Base-by-base conservation (phyloP, 1,139 yeast genomes). In the Taiozyma sp. region DNA sequence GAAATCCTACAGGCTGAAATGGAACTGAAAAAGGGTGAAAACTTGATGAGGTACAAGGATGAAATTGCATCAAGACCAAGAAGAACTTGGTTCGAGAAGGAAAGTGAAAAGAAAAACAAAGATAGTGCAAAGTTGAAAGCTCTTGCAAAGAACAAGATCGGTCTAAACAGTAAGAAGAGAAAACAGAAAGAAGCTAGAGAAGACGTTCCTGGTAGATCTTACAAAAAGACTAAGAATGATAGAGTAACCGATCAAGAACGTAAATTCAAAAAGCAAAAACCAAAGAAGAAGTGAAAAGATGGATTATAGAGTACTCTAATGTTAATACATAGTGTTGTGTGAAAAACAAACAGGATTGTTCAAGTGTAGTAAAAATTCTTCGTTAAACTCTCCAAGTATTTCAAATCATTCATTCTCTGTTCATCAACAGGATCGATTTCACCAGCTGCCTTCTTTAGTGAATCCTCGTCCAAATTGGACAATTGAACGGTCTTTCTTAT, bases 31-130 rank as follows among this genome's bases (percentile, higher is more conserved):
- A 90, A 88, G 69, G 96, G 96, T 52, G 85, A 86, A 60, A 93
- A 93, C 67, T 65, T 93, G 64, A 73, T 95, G 61, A 87, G 81
- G 64, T 91, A 88, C 64, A 82, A 81, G 57, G 81, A 81, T 50
- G 99, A 93, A 68, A 93, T 93, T 65, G 80, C 82, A 59, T 74
- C 96, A 2, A 80, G 98, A 64, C 99, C 99, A 34, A 90, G 81
- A 71, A 83, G 99, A 73, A 93, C 99, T 0, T 93, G 99, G 99
- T 93, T 93, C 70, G 95, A 89, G 68, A 72, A 80, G 43, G 92
- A 86, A 56, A 73, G 76, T 57, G 95, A 88, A 42, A 87, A 86
- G 74, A 82, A 80, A 61, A 71, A 23, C 28, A 46, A 76, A 43
- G 57, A 67, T 4, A 38, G 41, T 38, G 41, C 41, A 10, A 38